Evolutionary conservation across 305 asterid genomes (phyloP).

Genomic region (Solanum hybrid): DNA sequence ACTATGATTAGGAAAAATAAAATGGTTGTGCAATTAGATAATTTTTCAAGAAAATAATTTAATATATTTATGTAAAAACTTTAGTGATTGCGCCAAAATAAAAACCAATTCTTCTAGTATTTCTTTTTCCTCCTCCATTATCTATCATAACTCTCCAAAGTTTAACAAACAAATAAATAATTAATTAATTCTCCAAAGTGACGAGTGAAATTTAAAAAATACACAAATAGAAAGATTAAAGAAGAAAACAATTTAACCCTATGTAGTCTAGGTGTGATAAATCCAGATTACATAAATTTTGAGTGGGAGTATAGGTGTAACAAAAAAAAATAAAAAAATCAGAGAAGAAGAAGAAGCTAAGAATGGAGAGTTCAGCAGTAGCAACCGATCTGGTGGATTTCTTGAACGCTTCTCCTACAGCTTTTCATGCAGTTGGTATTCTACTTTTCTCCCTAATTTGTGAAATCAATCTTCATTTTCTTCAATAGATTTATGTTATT

Average conservation of each 20-base stretch:
- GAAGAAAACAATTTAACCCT: background rate
- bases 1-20: background rate
- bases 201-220: background rate
- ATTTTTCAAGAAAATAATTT: background rate
- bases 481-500: background rate
- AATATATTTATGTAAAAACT: background rate
- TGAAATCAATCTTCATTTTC: background rate
- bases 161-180: background rate
- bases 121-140: background rate
- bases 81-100: too few species aligned
- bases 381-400: conserved; percentile 71
- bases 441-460: background rate
- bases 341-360: background rate
- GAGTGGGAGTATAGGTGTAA: background rate
- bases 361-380: conserved; percentile 47
- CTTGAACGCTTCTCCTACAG: conserved; percentile 91
- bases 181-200: background rate
- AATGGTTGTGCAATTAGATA: background rate
- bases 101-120: background rate
- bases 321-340: background rate
- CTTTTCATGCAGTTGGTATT: conserved; percentile 90
- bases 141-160: background rate
- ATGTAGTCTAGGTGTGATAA: background rate
- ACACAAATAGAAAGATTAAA: background rate
- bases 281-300: background rate